Base-by-base conservation (phyloP, 768 basidiomycete genomes). In the Auricularia cornea region DNA sequence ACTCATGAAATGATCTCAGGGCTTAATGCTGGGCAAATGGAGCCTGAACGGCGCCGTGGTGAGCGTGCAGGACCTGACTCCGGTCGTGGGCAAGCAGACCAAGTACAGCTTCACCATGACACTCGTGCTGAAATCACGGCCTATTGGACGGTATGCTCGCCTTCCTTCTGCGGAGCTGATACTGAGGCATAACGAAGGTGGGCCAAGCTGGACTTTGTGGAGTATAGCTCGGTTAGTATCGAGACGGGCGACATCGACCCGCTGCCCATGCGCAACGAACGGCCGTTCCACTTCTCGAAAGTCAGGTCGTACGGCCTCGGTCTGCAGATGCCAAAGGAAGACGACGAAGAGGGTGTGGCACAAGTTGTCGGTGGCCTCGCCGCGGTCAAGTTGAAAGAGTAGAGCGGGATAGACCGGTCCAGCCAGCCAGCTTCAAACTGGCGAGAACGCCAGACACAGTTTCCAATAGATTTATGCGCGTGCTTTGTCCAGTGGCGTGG, bases 201-300 rank as follows among this genome's bases (percentile, higher is more conserved):
- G 78, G 77, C 77, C 73, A 89, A 84, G 69, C 80, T 96, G 64
- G 85, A 91, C 61, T 81, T 95, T 26, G 70, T 78, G 54, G 78
- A 80, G 12, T 96, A 96, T 72, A 82, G 88, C 61, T 89, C 89
- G 0, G 83, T 95, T 3, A 83, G 89, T 63, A 68, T 90, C n/a
- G 84, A 83, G 64, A 88, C 82, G 20, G 92, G 90, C 2, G 92
- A 94, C 70, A 77, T 81, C 14, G 72, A 81, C 11, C 84, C 87
- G 20, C 76, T 96, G 31, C 78, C 84, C 11, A 75, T 94, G 68
- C 92, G 90, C 70, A 85, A 94, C 67, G 92, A 94, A 72, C 81
- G 90, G 62, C 84, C 92, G n/a, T 96, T 92, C 72, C 94, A 90
- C 87, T 97, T 97, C 75, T 94, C 92, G 48, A 94, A 90, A 74